Evolutionary conservation across 306 rosid species (phyloP).

Genomic region (Prosopis cineraria): DNA sequence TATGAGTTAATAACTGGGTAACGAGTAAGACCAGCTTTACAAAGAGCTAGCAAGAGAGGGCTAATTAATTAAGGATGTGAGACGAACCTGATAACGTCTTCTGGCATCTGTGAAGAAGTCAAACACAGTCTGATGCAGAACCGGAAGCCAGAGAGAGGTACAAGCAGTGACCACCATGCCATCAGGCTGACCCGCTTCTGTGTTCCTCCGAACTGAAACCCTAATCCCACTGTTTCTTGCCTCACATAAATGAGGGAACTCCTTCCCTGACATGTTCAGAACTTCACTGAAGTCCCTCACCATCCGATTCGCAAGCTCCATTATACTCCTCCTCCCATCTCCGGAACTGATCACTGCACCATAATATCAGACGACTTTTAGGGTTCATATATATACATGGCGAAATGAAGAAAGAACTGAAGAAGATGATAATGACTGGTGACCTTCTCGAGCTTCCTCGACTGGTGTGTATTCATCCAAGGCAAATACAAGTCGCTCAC

Average conservation of each 20-base stretch:
- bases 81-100: slow-evolving; percentile 59
- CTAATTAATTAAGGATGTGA: too few relatives aligned
- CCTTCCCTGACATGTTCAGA: slow-evolving; percentile 52
- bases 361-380: not conserved
- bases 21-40: too few relatives aligned
- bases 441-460: slow-evolving; percentile 46
- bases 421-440: not conserved
- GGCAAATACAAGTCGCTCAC: slow-evolving; percentile 49
- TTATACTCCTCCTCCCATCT: slow-evolving; percentile 46
- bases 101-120: slow-evolving; percentile 49
- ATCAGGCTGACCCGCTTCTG: slow-evolving; percentile 43
- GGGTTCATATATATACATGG: not conserved
- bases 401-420: not conserved
- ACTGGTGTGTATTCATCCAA: slow-evolving; percentile 16
- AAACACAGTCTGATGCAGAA: slow-evolving; percentile 39
- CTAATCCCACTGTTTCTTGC: slow-evolving; percentile 41
- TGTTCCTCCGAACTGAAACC: slow-evolving; percentile 41
- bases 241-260: slow-evolving; percentile 51
- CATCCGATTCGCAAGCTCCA: slow-evolving; percentile 62
- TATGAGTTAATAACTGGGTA: too few relatives aligned
- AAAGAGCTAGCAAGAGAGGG: too few relatives aligned
- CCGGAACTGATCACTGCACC: slow-evolving; percentile 42
- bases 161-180: slow-evolving; percentile 55
- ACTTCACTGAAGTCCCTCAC: slow-evolving; percentile 52
- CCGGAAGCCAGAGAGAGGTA: slow-evolving; percentile 65